Percentiles rank a stretch among this genome's conserved stretches.
These are phyloP conservation scores for Melastoma malabathricum DNA, from an alignment of 345 rosid species.

Conservation along the genomic window DNA sequence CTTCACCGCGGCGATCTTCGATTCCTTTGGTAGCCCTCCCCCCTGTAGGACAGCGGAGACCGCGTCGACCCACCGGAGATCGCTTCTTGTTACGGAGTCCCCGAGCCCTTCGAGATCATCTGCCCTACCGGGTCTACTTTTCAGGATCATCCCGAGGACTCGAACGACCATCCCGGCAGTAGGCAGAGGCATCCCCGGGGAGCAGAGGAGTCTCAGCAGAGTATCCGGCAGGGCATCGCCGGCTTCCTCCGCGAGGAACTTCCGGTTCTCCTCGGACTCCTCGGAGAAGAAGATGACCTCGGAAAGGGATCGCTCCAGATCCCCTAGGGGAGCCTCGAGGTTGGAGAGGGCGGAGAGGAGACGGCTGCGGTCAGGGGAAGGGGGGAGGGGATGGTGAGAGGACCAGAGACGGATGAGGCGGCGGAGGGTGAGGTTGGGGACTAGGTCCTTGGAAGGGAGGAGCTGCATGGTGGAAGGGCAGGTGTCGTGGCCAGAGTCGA, in stretches of 20 bases:
- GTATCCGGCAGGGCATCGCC: conserved; percentile 33
- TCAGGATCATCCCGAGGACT: conserved; percentile 28
- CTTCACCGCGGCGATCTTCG: conserved; percentile 40
- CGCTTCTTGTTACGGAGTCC: conserved; percentile 23
- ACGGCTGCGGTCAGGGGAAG: conserved; percentile 11
- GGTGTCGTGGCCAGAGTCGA: conserved; percentile 74
- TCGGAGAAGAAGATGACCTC: conserved; percentile 32
- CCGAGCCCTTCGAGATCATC: conserved; percentile 22
- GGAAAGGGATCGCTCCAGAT: conserved; percentile 6
- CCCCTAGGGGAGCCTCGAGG: conserved; percentile 2
- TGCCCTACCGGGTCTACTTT: too few relatives aligned
- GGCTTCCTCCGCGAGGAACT: conserved; percentile 23
- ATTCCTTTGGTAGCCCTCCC: conserved; percentile 18
- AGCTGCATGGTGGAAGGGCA: conserved; percentile 98
- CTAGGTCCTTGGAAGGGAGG: conserved; percentile 51
- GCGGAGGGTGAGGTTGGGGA: conserved; percentile 70
- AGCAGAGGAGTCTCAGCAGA: conserved; percentile 37
- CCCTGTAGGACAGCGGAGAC: conserved; percentile 34
- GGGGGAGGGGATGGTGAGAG: conserved; percentile 17
- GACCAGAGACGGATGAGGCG: conserved; percentile 84
- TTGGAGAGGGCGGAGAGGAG: conserved; percentile 1
- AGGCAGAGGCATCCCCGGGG: conserved; percentile 10
- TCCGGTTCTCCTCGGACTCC: conserved; percentile 45
- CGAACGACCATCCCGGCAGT: conserved; percentile 24
- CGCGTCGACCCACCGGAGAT: conserved; percentile 23